These are phyloP conservation scores for Kalmusia sp. DNA, from an alignment of 2,329 filamentous ascomycete species.

Conservation along the genomic window DNA sequence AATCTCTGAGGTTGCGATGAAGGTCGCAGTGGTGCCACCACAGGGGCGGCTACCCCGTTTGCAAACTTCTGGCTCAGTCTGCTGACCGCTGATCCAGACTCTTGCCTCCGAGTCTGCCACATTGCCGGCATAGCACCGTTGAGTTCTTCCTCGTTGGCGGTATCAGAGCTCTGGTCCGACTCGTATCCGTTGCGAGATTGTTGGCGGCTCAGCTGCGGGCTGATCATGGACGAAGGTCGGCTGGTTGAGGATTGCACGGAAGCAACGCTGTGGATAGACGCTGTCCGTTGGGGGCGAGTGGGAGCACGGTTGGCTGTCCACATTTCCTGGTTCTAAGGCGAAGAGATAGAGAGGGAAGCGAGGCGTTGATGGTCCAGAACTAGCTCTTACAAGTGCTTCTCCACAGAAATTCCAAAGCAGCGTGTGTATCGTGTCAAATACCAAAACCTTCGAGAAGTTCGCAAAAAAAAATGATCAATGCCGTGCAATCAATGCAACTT, in stretches of 20 bases:
- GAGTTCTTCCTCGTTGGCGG: constrained; percentile 34
- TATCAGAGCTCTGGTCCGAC: constrained; percentile 41
- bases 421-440: constrained; percentile 3
- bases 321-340: constrained; percentile 29
- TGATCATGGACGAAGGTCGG: constrained; percentile 32
- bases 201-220: constrained; percentile 30
- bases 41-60: constrained; percentile 10
- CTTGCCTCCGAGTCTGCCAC: constrained; percentile 32
- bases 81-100: constrained; percentile 24
- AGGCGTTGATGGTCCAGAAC: constrained; percentile 6
- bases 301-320: constrained; percentile 40
- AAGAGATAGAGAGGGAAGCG: constrained; percentile 10
- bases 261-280: constrained; percentile 39
- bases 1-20: not conserved
- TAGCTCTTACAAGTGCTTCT: not conserved
- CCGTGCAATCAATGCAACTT: constrained; percentile 8
- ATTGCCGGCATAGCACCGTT: constrained; percentile 32
- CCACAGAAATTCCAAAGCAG: not conserved
- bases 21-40: constrained; percentile 19
- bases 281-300: constrained; percentile 34
- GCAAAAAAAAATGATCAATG: constrained; percentile 1
- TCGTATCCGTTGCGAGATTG: constrained; percentile 33
- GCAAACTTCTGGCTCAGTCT: constrained; percentile 33
- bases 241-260: constrained; percentile 34
- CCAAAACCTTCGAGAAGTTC: not conserved